Base-by-base conservation (phyloP, 768 basidiomycete genomes). In the Filobasidium floriforme region DNA sequence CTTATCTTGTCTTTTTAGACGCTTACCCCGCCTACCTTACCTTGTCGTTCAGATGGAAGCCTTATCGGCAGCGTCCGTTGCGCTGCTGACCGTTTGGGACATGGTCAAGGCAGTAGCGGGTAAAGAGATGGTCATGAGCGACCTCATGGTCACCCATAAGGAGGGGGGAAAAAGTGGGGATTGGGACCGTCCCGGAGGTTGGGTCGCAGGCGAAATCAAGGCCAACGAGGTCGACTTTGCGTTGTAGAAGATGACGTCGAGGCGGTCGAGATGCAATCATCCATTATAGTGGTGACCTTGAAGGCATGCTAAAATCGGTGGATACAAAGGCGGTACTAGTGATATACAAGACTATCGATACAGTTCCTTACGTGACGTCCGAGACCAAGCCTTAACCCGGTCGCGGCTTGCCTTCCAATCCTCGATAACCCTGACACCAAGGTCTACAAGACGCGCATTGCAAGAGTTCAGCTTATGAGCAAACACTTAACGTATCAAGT, bases 61-160 rank as follows among this genome's bases (percentile, higher is more conserved):
- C 26, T 76, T 93, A 64, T 89, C 87, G n/a, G 87, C 87, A 26
- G 91, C 90, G 10, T 86, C 86, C 1, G 81, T 89, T 37, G 87
- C 86, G 6, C 81, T 89, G 40, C 80, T 93, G 62, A 90, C 89
- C 0, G 86, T 92, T 15, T 94, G 90, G 89, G 90, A 92, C 74
- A 92, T 94, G 91, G 83, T 92, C 37, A 92, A 93, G 79, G 88
- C 88, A 5, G 87, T 90, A 1, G 90, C 89, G 0, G 92, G 90
- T n/a, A 84, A 84, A 74, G 88, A 89, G 65, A 92, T 94, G 89
- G 79, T 84, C 66, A 89, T 96, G 41, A 81, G 84, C 9, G 74
- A 85, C 26, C 83, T 91, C 43, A 79, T 83, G 68, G 87, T 91
- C 2, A 80, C 81, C 1, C 77, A 80, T 40, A 92, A 92, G 77